Evolutionary conservation across 2,329 filamentous ascomycete species (phyloP), one percentile per base, ranked within the genome.

Genomic region (Nemania diffusa): DNA sequence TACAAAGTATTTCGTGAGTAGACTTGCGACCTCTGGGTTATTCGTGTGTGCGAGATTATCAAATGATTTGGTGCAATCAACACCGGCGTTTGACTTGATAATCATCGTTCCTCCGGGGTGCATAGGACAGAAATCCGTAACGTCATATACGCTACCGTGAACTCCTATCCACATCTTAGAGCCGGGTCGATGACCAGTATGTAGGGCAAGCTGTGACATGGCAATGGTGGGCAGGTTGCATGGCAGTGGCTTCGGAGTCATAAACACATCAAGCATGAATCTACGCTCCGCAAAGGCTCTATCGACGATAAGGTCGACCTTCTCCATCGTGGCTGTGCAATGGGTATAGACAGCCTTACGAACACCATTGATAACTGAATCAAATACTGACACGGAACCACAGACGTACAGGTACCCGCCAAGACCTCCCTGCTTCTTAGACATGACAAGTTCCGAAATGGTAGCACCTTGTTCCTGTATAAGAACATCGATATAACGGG

Each of bases 221-320:
- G 84, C 80, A 20, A 87, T 85, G 0, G 82, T 84, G 0, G 84
- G 82, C 0, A 82, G 77, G 51, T 85, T 83, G 73, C 81, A 85
- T 0, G 84, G 82, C 1, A 87, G 79, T 0, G 84, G 81, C 64
- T 83, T 84, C 1, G 85, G 85, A 0, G 84, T 83, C 84, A 87
- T 87, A 73, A 87, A 87, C 46, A 87, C 84, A 65, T 87, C 84
- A 0, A 87, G 74, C 85, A 87, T 87, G 71, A 87, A 84, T 5
- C 85, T 80, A 0, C 85, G 79, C 74, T 87, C 85, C 0, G 84
- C 84, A 64, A 87, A 87, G 0, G 85, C 85, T 26, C 81, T 83
- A 69, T 84, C 82, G 57, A 87, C 74, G 57, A 87, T 81, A 34
- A 81, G 74, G 60, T 87, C 85, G 0, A 83, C 82, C 0, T 81